Base-by-base conservation (phyloP, 306 rosid genomes). In the Fragaria vesca region DNA sequence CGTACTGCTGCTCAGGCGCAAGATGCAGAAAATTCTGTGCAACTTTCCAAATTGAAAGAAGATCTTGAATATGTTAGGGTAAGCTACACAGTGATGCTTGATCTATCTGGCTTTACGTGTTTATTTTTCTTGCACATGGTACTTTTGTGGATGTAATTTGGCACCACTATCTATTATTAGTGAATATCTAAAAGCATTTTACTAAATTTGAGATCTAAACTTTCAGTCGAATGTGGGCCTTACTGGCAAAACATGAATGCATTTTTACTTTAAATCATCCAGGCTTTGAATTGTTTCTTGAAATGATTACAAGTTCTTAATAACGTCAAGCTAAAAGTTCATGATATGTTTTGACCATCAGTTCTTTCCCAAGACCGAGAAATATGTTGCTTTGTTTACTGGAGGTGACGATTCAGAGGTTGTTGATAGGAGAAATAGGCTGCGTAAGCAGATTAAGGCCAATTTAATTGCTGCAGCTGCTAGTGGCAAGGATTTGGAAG, bases 361-460 rank as follows among this genome's bases (percentile, higher is more conserved):
- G 99, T 93, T 93, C 86, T 95, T 95, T 83, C 99, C 99, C 73
- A 95, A 93, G 92, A 93, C 88, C 67, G 97, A 95, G 86, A 95
- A 91, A 79, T 95, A 95, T 54, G 93, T 95, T 26, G 89, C 99
- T 58, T 80, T 95, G 71, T 91, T 92, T 87, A 82, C 85, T 62
- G 97, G 97, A 68, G 85, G 88, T 65, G 99, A 90, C 58, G 91
- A 79, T 69, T 78, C 85, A 30, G 91, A 87, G 81, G 57, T 83
- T 32, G 87, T 87, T 89, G 97, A 87, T 85, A 82, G 54, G 81
- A 83, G 99, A 82, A 91, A 88, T 71, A 93, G 87, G 81, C 76
- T 95, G 78, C 90, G 97, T 5, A 84, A 91, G 83, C 93, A 88
- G 89, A 95, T 95, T 78, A 92, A 95, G 82, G 97, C 80, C 52